Conservation (phyloP, 2,329 filamentous ascomycete genomes). For the Fusarium longipes region DNA sequence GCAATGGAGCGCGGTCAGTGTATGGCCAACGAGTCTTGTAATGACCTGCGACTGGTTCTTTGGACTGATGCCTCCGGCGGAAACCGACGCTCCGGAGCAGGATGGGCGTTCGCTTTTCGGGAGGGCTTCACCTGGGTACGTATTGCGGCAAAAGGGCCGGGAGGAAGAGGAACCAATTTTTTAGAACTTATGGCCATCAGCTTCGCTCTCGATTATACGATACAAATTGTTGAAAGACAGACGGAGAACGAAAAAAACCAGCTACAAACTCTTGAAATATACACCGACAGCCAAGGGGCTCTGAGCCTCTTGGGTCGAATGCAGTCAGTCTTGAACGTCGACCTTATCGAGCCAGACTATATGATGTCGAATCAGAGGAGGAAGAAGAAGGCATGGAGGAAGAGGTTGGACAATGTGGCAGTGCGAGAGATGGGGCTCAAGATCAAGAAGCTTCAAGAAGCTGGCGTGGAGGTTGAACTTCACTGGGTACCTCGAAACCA, state of each 20-base stretch:
- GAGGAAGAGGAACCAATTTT: neutral
- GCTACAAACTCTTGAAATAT: slow-evolving; percentile 18
- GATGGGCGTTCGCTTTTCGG: slow-evolving; percentile 10
- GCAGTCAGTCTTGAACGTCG: neutral
- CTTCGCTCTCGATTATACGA: slow-evolving; percentile 23
- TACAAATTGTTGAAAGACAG: neutral
- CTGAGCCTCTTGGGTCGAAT: neutral
- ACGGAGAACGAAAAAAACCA: neutral
- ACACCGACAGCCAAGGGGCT: slow-evolving; percentile 9
- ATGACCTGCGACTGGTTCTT: neutral
- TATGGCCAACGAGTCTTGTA: neutral
- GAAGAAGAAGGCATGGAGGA: too few species aligned
- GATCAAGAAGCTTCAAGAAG: neutral
- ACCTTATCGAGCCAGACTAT: neutral
- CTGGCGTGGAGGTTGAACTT: slow-evolving; percentile 18
- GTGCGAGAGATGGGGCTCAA: neutral
- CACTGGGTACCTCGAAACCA: slow-evolving; percentile 34
- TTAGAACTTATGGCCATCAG: slow-evolving; percentile 26
- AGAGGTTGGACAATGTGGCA: neutral
- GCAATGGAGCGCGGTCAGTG: neutral
- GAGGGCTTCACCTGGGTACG: slow-evolving; percentile 18
- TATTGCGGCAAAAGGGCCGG: neutral
- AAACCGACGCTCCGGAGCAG: neutral
- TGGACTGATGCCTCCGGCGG: slow-evolving; percentile 21
- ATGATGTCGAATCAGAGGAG: too few species aligned